Percentiles rank a stretch among this genome's conserved stretches.
Conservation (phyloP, 345 rosid genomes). For the Theobroma cacao region DNA sequence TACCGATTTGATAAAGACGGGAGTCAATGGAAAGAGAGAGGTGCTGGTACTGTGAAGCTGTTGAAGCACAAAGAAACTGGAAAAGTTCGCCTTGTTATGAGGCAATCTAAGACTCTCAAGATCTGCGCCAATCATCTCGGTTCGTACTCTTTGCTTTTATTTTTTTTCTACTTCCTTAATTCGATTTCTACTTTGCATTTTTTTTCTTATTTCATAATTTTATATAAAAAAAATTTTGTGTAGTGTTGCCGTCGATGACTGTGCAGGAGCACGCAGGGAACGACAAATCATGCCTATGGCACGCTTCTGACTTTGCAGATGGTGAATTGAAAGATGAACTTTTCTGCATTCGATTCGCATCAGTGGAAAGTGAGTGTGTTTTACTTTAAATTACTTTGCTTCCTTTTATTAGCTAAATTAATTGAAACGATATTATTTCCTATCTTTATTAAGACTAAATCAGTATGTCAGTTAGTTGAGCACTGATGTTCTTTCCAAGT, state of each 20-base stretch:
- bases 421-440: background rate
- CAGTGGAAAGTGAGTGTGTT: constrained; percentile 57
- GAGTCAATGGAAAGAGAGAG: constrained; percentile 93
- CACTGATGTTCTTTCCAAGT: background rate
- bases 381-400: background rate
- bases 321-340: constrained; percentile 74
- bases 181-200: background rate
- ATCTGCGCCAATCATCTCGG: constrained; percentile 98
- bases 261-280: constrained; percentile 78
- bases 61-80: constrained; percentile 77
- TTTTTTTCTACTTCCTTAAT: background rate
- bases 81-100: constrained; percentile 85
- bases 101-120: constrained; percentile 94
- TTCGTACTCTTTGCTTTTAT: constrained; percentile 25
- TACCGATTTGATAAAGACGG: constrained; percentile 85
- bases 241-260: constrained; percentile 50
- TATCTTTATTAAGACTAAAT: background rate
- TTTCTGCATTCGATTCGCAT: constrained; percentile 74
- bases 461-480: background rate
- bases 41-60: constrained; percentile 86
- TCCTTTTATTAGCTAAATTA: background rate
- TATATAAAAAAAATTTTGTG: background rate
- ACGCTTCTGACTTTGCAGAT: constrained; percentile 59
- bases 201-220: background rate
- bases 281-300: constrained; percentile 74